Evolutionary conservation across 225 moss, liverwort and hornwort species (phyloP), one percentile per base, ranked within the genome.

Genomic region (Asterella californica): DNA sequence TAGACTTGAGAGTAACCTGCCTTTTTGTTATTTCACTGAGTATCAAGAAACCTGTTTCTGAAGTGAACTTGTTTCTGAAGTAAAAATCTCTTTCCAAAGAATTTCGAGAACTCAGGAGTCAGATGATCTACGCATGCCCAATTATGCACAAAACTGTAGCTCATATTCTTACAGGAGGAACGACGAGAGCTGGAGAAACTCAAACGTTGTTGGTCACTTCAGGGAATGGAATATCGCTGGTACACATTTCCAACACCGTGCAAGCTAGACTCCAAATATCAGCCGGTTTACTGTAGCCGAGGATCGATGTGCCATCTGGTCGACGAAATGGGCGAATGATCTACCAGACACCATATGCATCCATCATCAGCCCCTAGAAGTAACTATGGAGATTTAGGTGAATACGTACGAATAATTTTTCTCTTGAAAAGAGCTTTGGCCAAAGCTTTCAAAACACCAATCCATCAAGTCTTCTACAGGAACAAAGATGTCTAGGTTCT

Each of bases 251-350:
- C 83, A 92, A 85, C 73, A 92, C 90, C 79, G 92, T 92, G 83
- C 92, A 92, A 83, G 90, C 92, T 47, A 92, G 86, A 83, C 90
- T 90, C 92, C 92, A 92, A 68, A 92, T 92, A 84, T 92, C 92
- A 83, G 90, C 92, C 78, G 92, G 87, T 78, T 85, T 85, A 82
- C 87, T 90, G 82, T 82, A 55, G 21, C 75, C 75, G 30, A 34
- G 33, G 6, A 75, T 55, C 19, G 21, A 32, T 27, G 29, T 55
- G 32, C 75, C 75, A 49, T 54, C 75, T 34, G 30, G 34, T 15
- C 54, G 53, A 18, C 55, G 53, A 75, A 55, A 75, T 37, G 75
- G 75, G 24, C 75, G 75, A 75, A 75, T 54, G 7, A 75, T 75
- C 75, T 75, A 34, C 50, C 3, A 14, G n/a, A 25, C 45, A 25